Conservation (phyloP, 169 alveolate species). For the Plasmodium vivax region DNA sequence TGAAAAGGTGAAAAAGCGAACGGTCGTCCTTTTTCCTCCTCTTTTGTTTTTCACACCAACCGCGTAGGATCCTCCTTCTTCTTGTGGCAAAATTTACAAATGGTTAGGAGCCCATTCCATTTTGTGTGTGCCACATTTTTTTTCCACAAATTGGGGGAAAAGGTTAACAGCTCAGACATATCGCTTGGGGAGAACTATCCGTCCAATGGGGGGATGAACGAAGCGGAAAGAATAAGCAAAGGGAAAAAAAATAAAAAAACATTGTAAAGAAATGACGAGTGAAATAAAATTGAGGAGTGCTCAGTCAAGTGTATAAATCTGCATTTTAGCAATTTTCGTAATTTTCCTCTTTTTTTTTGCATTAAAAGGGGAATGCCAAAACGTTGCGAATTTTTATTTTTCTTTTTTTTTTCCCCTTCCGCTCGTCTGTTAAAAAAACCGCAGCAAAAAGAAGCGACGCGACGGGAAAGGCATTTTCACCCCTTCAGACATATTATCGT, state of each 20-base stretch:
- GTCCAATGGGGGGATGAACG: background rate
- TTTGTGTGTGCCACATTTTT: background rate
- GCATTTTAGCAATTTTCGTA: background rate
- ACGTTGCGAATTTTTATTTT: no score
- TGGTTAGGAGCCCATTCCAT: background rate
- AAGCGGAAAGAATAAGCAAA: background rate
- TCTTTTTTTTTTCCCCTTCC: background rate
- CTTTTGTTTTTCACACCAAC: background rate
- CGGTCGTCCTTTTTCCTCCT: background rate
- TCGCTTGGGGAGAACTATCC: background rate
- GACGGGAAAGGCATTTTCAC: background rate
- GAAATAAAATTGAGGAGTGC: background rate
- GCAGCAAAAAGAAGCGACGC: background rate
- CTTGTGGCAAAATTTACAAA: background rate
- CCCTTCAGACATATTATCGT: background rate
- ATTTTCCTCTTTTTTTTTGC: background rate
- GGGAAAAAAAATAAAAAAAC: background rate
- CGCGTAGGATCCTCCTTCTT: background rate
- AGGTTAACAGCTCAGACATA: background rate
- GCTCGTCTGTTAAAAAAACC: background rate
- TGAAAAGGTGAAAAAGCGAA: background rate
- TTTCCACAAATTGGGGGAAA: background rate
- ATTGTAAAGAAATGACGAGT: background rate
- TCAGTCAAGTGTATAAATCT: background rate
- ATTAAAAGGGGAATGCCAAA: no score